phyloP scores from a whole-genome alignment of 129 eudicot genomes.

The Flaveria linearis region DNA sequence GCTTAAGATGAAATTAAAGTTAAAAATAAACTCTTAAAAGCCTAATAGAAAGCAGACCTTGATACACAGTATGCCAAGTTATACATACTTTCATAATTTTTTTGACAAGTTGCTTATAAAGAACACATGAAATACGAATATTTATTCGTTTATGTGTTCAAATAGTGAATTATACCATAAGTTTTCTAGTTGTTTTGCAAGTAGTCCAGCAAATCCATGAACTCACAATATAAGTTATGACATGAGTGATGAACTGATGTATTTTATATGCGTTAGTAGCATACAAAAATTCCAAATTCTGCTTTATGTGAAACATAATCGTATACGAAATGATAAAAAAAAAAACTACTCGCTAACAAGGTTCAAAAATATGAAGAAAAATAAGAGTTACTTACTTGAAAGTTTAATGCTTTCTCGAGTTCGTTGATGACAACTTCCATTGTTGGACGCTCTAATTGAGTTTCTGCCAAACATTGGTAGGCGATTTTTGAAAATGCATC shows the following conservation, averaged over 20 bases:
- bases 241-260: not conserved
- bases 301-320: not conserved
- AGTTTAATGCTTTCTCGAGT: slow-evolving; percentile 1
- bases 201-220: not conserved
- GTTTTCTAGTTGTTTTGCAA: too few relatives aligned
- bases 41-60: not conserved
- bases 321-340: not conserved
- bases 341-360: not conserved
- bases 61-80: too few relatives aligned
- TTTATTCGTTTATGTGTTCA: not conserved
- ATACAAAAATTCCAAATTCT: not conserved
- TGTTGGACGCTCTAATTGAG: slow-evolving; percentile 3
- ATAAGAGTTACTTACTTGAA: slow-evolving; percentile 8
- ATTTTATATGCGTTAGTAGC: not conserved
- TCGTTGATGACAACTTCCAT: not conserved
- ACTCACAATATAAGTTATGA: not conserved
- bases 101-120: not conserved
- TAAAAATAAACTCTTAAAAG: not conserved
- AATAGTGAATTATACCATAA: too few relatives aligned
- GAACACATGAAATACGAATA: not conserved
- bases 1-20: not conserved
- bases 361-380: not conserved
- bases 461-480: not conserved
- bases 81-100: too few relatives aligned
- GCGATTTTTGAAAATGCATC: not conserved